Evolutionary conservation across 2,329 filamentous ascomycete species (phyloP), one percentile per base, ranked within the genome.

Genomic region (Stachybotrys echinatus): DNA sequence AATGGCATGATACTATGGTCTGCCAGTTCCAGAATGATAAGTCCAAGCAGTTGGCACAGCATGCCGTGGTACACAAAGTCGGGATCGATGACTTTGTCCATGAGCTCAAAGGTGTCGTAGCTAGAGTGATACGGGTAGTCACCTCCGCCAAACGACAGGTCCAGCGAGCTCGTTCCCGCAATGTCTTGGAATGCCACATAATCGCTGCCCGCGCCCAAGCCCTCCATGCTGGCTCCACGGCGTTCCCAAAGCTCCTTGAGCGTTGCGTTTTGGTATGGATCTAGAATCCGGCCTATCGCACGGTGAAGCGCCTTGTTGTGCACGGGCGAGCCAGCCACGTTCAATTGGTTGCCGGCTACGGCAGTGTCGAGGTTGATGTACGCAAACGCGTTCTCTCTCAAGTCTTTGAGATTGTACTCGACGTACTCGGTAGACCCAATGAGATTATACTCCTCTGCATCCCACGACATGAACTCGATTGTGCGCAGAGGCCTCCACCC

Each of bases 401-500:
- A 76, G 3, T 73, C 66, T 0, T 92, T 84, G 23, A 90, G 75
- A 57, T 92, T 85, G 44, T 88, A 86, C 70, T 99, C 94, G 43
- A 99, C 94, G 61, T 88, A 92, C 66, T 99, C 94, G 2, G 94
- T 97, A 12, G 90, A 95, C 8, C 94, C 94, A 51, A 96, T 88
- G 43, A 94, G 74, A 67, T 96, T 96, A 73, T 96, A 97, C 67
- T 92, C 90, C 58, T 87, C 87, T 4, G 83, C 94, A 66, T 99
- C 94, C 94, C 94, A 99, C 31, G 89, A 96, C 62, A 92, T 91
- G 67, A 99, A 97, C 65, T 95, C 88, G 55, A 99, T 95, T 4
- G 90, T 95, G n/a, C 94, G 86, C 17, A 95, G 75, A 1, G 94
- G 94, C 22, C 88, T 81, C 94, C 94, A 99, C 48, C 92, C 92